Percentiles rank a stretch among this genome's conserved stretches.
phyloP scores from a whole-genome alignment of 768 basidiomycete genomes.

The Rhodotorula graminis region DNA sequence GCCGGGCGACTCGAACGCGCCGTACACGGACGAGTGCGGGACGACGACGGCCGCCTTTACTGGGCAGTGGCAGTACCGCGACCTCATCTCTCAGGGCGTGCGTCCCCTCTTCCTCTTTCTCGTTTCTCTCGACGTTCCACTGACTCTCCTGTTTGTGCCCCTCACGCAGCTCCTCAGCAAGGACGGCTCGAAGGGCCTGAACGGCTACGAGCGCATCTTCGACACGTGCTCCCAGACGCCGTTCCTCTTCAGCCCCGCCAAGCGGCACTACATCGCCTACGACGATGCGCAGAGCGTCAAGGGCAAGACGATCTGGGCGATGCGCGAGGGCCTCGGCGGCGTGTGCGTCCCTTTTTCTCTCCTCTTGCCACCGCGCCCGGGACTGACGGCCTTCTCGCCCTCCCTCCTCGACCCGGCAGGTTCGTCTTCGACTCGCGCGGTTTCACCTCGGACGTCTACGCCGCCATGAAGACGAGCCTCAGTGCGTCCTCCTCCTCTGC shows the following conservation, averaged over 20 bases:
- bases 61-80: slow-evolving; percentile 26
- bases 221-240: slow-evolving; percentile 32
- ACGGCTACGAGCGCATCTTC: slow-evolving; percentile 24
- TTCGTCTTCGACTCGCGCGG: slow-evolving; percentile 20
- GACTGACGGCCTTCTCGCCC: background rate
- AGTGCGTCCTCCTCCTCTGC: background rate
- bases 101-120: background rate
- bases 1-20: slow-evolving; percentile 22
- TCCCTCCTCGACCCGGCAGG: background rate
- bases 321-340: slow-evolving; percentile 11
- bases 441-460: background rate
- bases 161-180: slow-evolving; percentile 11
- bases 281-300: slow-evolving; percentile 12
- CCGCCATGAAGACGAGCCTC: background rate
- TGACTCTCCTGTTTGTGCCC: too few species aligned
- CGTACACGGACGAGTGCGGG: slow-evolving; percentile 25
- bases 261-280: slow-evolving; percentile 24
- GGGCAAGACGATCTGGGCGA: slow-evolving; percentile 7
- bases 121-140: too few species aligned
- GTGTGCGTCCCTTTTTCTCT: background rate
- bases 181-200: slow-evolving; percentile 9
- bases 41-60: slow-evolving; percentile 1
- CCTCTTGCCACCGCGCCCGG: too few species aligned
- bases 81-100: slow-evolving; percentile 18
- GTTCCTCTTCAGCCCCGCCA: slow-evolving; percentile 29